A percentile compares a stretch with the other conserved stretches of the same genome.
Conservation (phyloP, 495 filamentous ascomycete species). For the Choiromyces venosus region DNA sequence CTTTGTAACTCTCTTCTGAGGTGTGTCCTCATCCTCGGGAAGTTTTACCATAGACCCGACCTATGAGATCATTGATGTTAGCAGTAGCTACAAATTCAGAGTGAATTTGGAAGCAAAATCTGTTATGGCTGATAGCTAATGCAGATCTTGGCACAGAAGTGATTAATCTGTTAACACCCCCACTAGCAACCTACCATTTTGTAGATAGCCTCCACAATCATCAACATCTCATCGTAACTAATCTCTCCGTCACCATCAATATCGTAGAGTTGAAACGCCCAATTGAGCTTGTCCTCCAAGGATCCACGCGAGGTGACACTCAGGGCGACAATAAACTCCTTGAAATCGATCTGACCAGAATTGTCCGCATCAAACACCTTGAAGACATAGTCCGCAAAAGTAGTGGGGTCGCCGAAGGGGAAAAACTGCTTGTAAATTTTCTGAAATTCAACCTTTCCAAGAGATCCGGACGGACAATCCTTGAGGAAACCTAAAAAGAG, state of each 20-base stretch:
- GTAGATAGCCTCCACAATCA: conserved; percentile 98
- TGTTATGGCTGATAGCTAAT: neutral
- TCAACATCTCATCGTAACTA: conserved; percentile 97
- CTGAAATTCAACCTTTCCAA: conserved; percentile 97
- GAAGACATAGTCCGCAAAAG: conserved; percentile 98
- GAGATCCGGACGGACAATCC: conserved; percentile 91
- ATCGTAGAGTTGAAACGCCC: conserved; percentile 99
- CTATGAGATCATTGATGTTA: conserved; percentile 48
- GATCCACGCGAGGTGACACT: conserved; percentile 95
- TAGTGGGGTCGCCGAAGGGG: conserved; percentile 92
- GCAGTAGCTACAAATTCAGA: conserved; percentile 18
- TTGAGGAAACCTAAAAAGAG: conserved; percentile 76
- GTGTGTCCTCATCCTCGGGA: conserved; percentile 96
- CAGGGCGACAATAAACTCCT: conserved; percentile 97
- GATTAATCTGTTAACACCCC: neutral
- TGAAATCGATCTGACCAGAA: conserved; percentile 96
- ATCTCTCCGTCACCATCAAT: conserved; percentile 99
- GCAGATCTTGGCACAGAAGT: conserved; percentile 5
- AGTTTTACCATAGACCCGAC: conserved; percentile 99
- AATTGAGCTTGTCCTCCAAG: conserved; percentile 99
- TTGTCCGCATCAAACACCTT: conserved; percentile 98
- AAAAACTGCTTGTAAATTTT: conserved; percentile 99
- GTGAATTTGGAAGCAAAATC: neutral
- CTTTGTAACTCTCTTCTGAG: conserved; percentile 94
- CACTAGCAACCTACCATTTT: conserved; percentile 72